Percentiles rank a stretch among this genome's conserved stretches.
These are phyloP conservation scores for Cynara cardunculus DNA, from an alignment of 129 eudicot species.

Conservation along the genomic window DNA sequence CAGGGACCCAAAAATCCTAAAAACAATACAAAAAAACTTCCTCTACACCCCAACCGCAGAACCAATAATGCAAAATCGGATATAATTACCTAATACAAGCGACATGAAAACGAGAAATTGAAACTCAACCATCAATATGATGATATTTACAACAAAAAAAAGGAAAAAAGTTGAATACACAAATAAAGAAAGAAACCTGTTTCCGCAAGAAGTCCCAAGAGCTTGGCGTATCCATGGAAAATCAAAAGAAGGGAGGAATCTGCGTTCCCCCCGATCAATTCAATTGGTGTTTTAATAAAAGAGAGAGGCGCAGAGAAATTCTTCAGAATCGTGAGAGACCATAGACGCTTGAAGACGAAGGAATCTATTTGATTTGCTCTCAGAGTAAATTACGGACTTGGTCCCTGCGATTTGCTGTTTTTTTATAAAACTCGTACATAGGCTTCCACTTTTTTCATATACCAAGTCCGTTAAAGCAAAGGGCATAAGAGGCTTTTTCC, in stretches of 20 bases:
- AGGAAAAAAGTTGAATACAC: neutral
- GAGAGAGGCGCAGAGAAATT: conserved; percentile 16
- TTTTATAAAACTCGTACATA: too few relatives aligned
- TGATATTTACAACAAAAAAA: neutral
- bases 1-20: neutral
- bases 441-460: too few relatives aligned
- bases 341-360: conserved; percentile 22
- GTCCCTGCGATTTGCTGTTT: too few relatives aligned
- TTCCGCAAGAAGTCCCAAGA: conserved; percentile 89
- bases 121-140: neutral
- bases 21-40: neutral
- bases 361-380: conserved; percentile 8
- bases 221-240: conserved; percentile 52
- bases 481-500: too few relatives aligned
- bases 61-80: neutral
- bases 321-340: conserved; percentile 23
- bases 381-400: too few relatives aligned
- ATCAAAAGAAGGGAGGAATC: conserved; percentile 22
- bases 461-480: too few relatives aligned
- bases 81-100: neutral
- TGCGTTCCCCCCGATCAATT: conserved; percentile 16
- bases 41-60: conserved; percentile 8
- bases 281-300: neutral
- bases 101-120: neutral
- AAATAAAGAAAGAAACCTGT: conserved; percentile 39